Base-by-base conservation (phyloP, 139 green algal genomes). In the Chlorella vulgaris region DNA sequence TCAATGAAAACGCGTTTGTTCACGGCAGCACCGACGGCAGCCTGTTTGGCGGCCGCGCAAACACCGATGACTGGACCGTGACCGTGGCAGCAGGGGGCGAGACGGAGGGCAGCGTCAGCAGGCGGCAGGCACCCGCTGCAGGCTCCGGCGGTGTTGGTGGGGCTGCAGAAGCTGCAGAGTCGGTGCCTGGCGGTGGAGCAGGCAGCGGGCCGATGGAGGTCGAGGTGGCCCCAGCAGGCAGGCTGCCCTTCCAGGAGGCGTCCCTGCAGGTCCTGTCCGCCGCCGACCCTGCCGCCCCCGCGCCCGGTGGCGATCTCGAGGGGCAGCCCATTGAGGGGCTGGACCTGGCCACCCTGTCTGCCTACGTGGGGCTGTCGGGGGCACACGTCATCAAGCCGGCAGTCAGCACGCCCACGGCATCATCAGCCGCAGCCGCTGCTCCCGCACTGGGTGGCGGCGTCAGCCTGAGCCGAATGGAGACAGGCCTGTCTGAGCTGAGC, bases 171-270 rank as follows among this genome's bases (percentile, higher is more conserved):
- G 43, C 7, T 7, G 53, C 58, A 29, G 63, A n/a, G 50, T 47
- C 58, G 31, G 29, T 22, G 22, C 7, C n/a, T 24, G 75, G 61
- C 31, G 53, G 10, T 4, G 58, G 40, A 0, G 31, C 3, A 2
- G 80, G 2, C 40, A 73, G 74, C 80, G 58, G 29, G 55, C 53
- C 71, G 35, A 31, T 61, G 47, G 62, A 87, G 43, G 43, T 83
- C 2, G 77, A 83, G 28, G 76, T 88, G 55, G 84, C 79, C 4
- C 84, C 84, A 40, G 71, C 79, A 1, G 84, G 78, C 31, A 63
- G 84, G 22, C 61, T 88, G 60, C 84, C 84, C 39, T 88, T 83
- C 67, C 84, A 86, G 63, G 84, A 88, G 78, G 84, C 78, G n/a
- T 76, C 61, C 10, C 71, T 88, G 60, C 53, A 61, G 65, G 61